Conservation (phyloP, 371 early-diverging fungal species). For the Mucor circinelloides region DNA sequence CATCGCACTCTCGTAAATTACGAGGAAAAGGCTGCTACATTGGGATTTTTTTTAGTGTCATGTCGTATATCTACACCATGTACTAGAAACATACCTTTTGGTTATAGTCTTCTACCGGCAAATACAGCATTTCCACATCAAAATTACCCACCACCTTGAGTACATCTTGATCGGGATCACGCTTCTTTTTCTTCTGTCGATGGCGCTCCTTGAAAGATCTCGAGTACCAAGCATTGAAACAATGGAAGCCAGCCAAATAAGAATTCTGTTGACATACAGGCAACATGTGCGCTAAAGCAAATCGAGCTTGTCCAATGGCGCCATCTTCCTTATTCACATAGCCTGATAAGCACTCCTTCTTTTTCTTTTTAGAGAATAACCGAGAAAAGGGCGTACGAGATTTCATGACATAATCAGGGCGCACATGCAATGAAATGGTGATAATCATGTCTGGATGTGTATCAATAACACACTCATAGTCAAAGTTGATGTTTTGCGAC, state of each 20-base stretch:
- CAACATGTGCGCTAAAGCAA: slow-evolving; percentile 45
- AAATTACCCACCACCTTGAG: slow-evolving; percentile 45
- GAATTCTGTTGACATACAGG: slow-evolving; percentile 40
- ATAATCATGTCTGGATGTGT: slow-evolving; percentile 41
- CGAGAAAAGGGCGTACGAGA: slow-evolving; percentile 36
- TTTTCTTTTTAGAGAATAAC: slow-evolving; percentile 34
- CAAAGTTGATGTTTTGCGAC: slow-evolving; percentile 28
- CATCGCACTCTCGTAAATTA: slow-evolving; percentile 18
- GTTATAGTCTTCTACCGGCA: slow-evolving; percentile 23
- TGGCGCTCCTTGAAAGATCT: slow-evolving; percentile 31
- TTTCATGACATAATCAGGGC: slow-evolving; percentile 42
- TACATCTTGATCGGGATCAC: slow-evolving; percentile 17
- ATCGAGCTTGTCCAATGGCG: slow-evolving; percentile 46
- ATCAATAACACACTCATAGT: slow-evolving; percentile 44
- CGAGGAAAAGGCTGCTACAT: slow-evolving; percentile 14
- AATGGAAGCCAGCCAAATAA: slow-evolving; percentile 45
- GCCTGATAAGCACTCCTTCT: slow-evolving; percentile 31
- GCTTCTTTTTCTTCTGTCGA: slow-evolving; percentile 25
- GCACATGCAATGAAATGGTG: slow-evolving; percentile 39
- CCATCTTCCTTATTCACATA: slow-evolving; percentile 52
- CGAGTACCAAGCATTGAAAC: slow-evolving; percentile 50
- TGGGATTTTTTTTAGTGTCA: not conserved
- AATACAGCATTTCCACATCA: slow-evolving; percentile 40
- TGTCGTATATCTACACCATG: not conserved
- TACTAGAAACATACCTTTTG: slow-evolving; percentile 16